Base-by-base conservation (phyloP, 2,329 filamentous ascomycete species). In the Tolypocladium amazonense region DNA sequence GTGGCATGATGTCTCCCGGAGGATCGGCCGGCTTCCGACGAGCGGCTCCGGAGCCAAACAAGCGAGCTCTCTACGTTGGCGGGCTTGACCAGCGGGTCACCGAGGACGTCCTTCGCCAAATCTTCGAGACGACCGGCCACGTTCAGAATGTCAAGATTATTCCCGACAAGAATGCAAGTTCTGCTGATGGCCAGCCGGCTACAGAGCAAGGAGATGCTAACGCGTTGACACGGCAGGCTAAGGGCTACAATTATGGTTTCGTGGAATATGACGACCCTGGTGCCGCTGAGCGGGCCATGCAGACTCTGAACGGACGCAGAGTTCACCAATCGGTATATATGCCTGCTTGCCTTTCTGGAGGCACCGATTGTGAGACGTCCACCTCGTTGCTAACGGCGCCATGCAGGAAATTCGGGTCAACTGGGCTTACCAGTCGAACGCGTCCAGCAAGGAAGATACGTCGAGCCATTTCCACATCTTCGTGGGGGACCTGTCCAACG, bases 141-240 rank as follows among this genome's bases (percentile, higher is more conserved):
- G 94, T 99, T 65, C 89, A 96, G 77, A 97, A 91, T 71, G 94
- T 99, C 73, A 99, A 99, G 82, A 97, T 99, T 72, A 99, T 99
- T 73, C 94, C 94, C 58, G 94, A 99, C 81, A 99, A 99, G 83
- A 99, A 97, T 77, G 92, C 96, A 79, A 84, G 91, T 86, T 57
- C 15, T 30, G 41, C 27, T 15, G 27, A 25, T 8, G 33, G 50
- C 6, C 14, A 33, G 15, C 27, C 30, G 18, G 35, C 30, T 33
- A 38, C 4, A 35, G 38, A 25, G 50, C 59, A 37, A n/a, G 52
- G 52, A 11, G 39, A 59, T 43, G 56, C 60, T 61, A 56, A 62
- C 43, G 57, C 60, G 56, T 53, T 38, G n/a, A 25, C n/a, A 25
- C 47, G 30, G 41, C 77, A 96, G 85, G 89, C 88, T 67, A 96